These are phyloP conservation scores for Paraphysoderma sedebokerense DNA, from an alignment of 371 early-diverging fungal species.

Conservation along the genomic window DNA sequence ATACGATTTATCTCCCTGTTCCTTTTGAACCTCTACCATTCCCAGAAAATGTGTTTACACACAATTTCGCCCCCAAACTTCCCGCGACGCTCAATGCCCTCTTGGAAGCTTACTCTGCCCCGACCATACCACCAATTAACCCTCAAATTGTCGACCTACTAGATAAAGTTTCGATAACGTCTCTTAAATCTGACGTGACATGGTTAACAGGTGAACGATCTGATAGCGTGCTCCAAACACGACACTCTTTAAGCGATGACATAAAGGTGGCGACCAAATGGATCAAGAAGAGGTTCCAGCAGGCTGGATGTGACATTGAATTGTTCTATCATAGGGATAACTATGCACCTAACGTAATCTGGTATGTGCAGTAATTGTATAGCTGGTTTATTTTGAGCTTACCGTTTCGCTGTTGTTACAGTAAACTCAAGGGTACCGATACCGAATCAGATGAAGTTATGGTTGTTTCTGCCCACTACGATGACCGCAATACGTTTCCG, in stretches of 20 bases:
- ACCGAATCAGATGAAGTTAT: constrained; percentile 14
- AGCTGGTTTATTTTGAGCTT: neutral
- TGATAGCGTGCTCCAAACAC: constrained; percentile 12
- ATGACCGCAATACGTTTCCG: constrained; percentile 13
- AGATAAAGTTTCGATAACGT: too few relatives aligned
- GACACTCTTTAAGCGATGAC: constrained; percentile 11
- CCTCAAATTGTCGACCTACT: too few relatives aligned
- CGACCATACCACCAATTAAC: too few relatives aligned
- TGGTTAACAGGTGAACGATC: constrained; percentile 17
- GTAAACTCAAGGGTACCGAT: constrained; percentile 16
- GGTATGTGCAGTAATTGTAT: constrained; percentile 8
- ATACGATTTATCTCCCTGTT: too few relatives aligned
- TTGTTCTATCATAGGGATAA: constrained; percentile 9
- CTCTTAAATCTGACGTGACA: constrained; percentile 17
- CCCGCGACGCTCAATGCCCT: too few relatives aligned
- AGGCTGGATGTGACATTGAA: constrained; percentile 16
- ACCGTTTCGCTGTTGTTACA: neutral
- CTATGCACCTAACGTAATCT: constrained; percentile 19
- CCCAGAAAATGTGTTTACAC: too few relatives aligned
- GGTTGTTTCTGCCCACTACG: constrained; percentile 19
- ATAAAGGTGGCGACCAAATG: constrained; percentile 9
- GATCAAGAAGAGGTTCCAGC: constrained; percentile 13
- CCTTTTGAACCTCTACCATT: too few relatives aligned
- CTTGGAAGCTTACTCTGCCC: too few relatives aligned
- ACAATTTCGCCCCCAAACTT: too few relatives aligned